Evolutionary conservation across 2,329 filamentous ascomycete genomes (phyloP).

Genomic region (Fusarium coffeatum): DNA sequence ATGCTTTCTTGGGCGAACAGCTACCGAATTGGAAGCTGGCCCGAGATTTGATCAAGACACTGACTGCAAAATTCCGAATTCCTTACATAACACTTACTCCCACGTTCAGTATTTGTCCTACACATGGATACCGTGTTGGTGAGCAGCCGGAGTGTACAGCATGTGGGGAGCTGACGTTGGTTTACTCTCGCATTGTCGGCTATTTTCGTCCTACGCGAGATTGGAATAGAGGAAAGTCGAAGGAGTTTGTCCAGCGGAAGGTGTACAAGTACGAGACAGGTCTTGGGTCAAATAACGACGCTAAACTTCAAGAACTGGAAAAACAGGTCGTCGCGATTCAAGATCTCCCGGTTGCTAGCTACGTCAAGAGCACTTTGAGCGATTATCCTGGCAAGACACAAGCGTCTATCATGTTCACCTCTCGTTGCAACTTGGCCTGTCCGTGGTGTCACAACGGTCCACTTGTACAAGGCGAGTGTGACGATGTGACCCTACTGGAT

Average conservation of each 20-base stretch:
- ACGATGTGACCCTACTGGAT: constrained; percentile 22
- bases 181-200: constrained; percentile 41
- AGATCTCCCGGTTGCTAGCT: constrained; percentile 36
- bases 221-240: constrained; percentile 42
- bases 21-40: constrained; percentile 38
- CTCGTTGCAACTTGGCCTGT: constrained; percentile 39
- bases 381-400: constrained; percentile 43
- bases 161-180: constrained; percentile 23
- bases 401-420: constrained; percentile 42
- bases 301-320: constrained; percentile 10
- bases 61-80: constrained; percentile 37
- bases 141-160: constrained; percentile 32
- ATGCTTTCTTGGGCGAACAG: constrained; percentile 40
- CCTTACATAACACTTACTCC: constrained; percentile 42
- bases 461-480: constrained; percentile 33
- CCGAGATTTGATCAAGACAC: constrained; percentile 33
- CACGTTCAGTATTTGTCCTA: constrained; percentile 42
- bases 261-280: constrained; percentile 28
- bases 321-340: constrained; percentile 15
- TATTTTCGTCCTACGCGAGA: constrained; percentile 41
- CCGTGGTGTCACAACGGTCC: constrained; percentile 44
- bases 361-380: constrained; percentile 38
- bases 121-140: constrained; percentile 31
- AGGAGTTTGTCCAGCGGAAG: constrained; percentile 35
- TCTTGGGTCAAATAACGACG: rapidly evolving